These are phyloP conservation scores for Colletotrichum liaoningense DNA, from an alignment of 2,329 filamentous ascomycete species.

Conservation along the genomic window DNA sequence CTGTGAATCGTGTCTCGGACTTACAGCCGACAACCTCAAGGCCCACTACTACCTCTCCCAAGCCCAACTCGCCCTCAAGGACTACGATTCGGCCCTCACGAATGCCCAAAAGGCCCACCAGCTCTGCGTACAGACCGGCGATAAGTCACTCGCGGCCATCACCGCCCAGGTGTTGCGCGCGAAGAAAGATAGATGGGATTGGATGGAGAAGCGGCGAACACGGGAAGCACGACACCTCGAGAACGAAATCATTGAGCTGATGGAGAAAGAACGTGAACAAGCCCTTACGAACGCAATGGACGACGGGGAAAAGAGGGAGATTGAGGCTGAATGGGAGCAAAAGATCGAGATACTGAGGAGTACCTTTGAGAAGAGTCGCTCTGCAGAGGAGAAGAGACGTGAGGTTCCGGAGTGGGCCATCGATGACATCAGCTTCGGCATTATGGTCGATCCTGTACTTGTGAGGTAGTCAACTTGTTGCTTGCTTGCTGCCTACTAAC, in stretches of 20 bases:
- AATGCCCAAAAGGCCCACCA: slow-evolving; percentile 80
- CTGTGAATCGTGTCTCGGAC: slow-evolving; percentile 78
- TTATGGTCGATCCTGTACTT: slow-evolving; percentile 78
- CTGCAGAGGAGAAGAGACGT: slow-evolving; percentile 56
- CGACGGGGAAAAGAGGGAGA: slow-evolving; percentile 60
- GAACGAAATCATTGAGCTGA: slow-evolving; percentile 64
- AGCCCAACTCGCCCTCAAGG: slow-evolving; percentile 80
- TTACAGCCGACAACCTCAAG: slow-evolving; percentile 78
- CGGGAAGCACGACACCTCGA: slow-evolving; percentile 70
- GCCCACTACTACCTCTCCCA: slow-evolving; percentile 86
- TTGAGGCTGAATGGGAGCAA: slow-evolving; percentile 57
- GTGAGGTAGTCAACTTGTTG: slow-evolving; percentile 48
- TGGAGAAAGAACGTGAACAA: slow-evolving; percentile 60
- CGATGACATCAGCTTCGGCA: slow-evolving; percentile 79
- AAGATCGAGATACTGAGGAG: slow-evolving; percentile 58
- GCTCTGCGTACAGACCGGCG: slow-evolving; percentile 71
- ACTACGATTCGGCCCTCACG: slow-evolving; percentile 78
- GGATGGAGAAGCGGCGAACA: slow-evolving; percentile 71
- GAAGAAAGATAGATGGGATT: slow-evolving; percentile 89
- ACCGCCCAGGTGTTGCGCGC: slow-evolving; percentile 80
- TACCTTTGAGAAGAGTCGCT: slow-evolving; percentile 65
- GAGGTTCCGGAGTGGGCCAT: slow-evolving; percentile 81
- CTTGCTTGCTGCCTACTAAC: slow-evolving; percentile 27
- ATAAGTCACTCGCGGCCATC: slow-evolving; percentile 76
- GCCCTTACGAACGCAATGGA: slow-evolving; percentile 52